A percentile compares a stretch with the other conserved stretches of the same genome.
Conservation (phyloP, 2,329 filamentous ascomycete species). For the Ophiostoma ips region DNA sequence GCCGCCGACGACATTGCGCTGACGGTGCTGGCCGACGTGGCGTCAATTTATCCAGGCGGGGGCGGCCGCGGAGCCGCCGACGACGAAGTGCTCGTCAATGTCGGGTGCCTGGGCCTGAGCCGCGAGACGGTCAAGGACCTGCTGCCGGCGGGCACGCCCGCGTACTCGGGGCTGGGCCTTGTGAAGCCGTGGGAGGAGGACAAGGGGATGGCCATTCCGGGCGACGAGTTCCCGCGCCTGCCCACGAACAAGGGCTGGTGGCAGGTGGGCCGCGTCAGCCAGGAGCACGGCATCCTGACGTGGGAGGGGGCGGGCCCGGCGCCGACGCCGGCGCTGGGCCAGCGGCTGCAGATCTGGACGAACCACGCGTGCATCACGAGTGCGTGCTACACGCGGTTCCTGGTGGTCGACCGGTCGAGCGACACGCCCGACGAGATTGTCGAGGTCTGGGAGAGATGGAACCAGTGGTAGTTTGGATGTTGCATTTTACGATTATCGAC, state of each 20-base stretch:
- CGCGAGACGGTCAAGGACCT: constrained; percentile 53
- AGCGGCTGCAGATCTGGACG: constrained; percentile 59
- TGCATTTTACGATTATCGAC: too few species aligned
- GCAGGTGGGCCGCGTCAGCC: constrained; percentile 58
- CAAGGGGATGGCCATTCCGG: background rate
- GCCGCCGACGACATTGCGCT: constrained; percentile 44
- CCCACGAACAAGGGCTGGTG: constrained; percentile 34
- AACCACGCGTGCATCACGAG: constrained; percentile 72
- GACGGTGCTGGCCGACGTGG: constrained; percentile 57
- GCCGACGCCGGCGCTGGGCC: constrained; percentile 40
- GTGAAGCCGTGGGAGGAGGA: constrained; percentile 39
- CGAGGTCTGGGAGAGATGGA: constrained; percentile 63
- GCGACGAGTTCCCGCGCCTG: constrained; percentile 18
- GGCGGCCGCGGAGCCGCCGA: constrained; percentile 33
- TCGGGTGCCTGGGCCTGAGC: constrained; percentile 55
- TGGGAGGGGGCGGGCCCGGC: constrained; percentile 36
- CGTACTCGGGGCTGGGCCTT: constrained; percentile 57
- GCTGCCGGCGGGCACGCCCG: constrained; percentile 11
- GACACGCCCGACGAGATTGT: constrained; percentile 45
- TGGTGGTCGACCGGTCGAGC: constrained; percentile 52
- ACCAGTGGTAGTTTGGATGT: constrained; percentile 42
- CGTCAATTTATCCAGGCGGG: constrained; percentile 50
- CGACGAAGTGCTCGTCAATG: constrained; percentile 56
- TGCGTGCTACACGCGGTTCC: constrained; percentile 57
- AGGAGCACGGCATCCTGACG: constrained; percentile 62